Conservation (phyloP, 352 stramenopile species). For the Phytophthora fragariaefolia region DNA sequence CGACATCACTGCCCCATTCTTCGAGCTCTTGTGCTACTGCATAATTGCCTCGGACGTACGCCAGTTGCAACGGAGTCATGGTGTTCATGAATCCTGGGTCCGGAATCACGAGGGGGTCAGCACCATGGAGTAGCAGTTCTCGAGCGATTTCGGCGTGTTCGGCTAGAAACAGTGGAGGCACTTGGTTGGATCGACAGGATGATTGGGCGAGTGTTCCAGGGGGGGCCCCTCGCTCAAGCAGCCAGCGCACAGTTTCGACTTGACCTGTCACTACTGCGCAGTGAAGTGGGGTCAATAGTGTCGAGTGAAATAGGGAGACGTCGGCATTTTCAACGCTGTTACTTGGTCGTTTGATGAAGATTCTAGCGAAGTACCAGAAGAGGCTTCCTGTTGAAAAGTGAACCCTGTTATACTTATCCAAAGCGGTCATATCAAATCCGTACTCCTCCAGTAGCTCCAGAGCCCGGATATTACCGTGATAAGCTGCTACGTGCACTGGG, state of each 20-base stretch:
- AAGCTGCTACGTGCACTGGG: conserved; percentile 70
- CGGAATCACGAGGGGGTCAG: conserved; percentile 64
- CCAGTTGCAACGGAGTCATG: conserved; percentile 68
- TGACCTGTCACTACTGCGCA: conserved; percentile 69
- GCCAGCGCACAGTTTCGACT: conserved; percentile 64
- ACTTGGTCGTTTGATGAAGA: conserved; percentile 46
- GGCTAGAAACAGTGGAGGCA: conserved; percentile 71
- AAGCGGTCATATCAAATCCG: conserved; percentile 55
- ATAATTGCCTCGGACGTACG: conserved; percentile 73
- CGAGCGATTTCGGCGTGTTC: conserved; percentile 64
- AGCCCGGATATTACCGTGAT: conserved; percentile 63
- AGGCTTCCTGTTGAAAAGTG: conserved; percentile 71
- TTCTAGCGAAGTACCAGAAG: conserved; percentile 71
- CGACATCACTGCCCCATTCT: conserved; percentile 72
- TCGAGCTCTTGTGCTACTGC: conserved; percentile 71
- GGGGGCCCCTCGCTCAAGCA: conserved; percentile 50
- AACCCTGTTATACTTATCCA: conserved; percentile 75
- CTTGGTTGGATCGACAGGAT: conserved; percentile 59
- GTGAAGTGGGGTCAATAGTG: conserved; percentile 69
- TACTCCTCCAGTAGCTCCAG: conserved; percentile 53
- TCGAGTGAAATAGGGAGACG: conserved; percentile 74
- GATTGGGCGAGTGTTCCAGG: conserved; percentile 44
- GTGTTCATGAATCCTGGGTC: conserved; percentile 80
- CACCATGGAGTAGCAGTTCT: conserved; percentile 56
- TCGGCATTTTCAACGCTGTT: conserved; percentile 46